Evolutionary conservation across 805 yeast genomes (phyloP).

Genomic region (Yarrowia bubula): DNA sequence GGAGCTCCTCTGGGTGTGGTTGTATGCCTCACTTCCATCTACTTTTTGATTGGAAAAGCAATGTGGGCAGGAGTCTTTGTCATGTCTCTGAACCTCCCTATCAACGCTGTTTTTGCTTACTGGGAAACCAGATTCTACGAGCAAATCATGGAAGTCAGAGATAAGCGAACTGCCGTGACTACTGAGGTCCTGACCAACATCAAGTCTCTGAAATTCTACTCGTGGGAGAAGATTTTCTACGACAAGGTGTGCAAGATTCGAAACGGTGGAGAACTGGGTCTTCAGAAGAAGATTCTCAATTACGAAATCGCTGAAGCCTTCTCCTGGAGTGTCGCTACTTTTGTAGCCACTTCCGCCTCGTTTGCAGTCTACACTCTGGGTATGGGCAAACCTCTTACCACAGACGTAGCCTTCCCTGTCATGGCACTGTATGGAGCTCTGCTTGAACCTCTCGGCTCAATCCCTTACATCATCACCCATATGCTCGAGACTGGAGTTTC

Average conservation of each 20-base stretch:
- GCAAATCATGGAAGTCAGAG: conserved; percentile 82
- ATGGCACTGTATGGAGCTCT: conserved; percentile 52
- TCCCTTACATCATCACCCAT: conserved; percentile 50
- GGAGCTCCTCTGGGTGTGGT: conserved; percentile 89
- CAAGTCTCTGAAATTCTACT: conserved; percentile 87
- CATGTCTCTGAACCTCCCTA: conserved; percentile 73
- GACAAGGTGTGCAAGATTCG: conserved; percentile 74
- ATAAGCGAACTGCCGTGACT: conserved; percentile 82
- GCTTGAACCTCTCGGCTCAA: conserved; percentile 49
- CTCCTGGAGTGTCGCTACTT: conserved; percentile 84
- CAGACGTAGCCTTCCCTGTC: conserved; percentile 80
- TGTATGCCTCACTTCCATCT: conserved; percentile 69
- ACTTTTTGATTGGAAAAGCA: conserved; percentile 74
- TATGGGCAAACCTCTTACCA: conserved; percentile 65
- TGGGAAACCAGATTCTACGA: conserved; percentile 45
- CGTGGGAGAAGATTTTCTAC: conserved; percentile 90
- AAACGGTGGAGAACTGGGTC: conserved; percentile 79
- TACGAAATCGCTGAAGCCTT: conserved; percentile 60
- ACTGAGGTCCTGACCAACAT: conserved; percentile 85
- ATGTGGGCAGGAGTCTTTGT: conserved; percentile 91
- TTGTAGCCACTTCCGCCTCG: conserved; percentile 82
- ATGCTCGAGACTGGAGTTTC: conserved; percentile 42
- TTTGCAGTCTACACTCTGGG: conserved; percentile 74
- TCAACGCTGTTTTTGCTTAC: conserved; percentile 68
- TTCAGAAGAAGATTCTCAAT: conserved; percentile 69